Base-by-base conservation (phyloP, 306 rosid species). In the Dryas octopetala region DNA sequence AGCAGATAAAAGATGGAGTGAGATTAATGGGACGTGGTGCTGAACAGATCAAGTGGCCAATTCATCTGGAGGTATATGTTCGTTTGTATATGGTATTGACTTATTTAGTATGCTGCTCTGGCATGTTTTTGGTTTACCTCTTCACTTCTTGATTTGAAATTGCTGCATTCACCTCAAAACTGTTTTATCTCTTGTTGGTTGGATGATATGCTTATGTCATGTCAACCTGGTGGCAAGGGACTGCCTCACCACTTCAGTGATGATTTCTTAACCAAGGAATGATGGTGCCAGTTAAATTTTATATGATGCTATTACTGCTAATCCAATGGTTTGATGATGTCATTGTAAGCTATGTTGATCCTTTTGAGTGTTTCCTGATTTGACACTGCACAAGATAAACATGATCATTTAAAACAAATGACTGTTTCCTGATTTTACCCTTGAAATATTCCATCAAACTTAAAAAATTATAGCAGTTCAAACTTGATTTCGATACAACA, bases 21-120 rank as follows among this genome's bases (percentile, higher is more conserved):
- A 80, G 98, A 80, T 85, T 94, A 84, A 91, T 94, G 98, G 97
- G 97, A 13, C 98, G 98, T 43, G 96, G 98, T 66, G 88, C 97
- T 67, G 97, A 94, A 40, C 88, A 90, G 73, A 86, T 91, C 79
- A 78, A 87, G 78, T 94, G 98, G 98, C 97, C 97, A 47, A 91
- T 94, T 79, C 89, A 91, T 82, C 79, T 94, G 15, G 98, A 94
- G 98, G 98, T 94, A 78, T 70, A 51, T 67, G 69, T 44, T 84
- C 61, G 71, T 57, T 76, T 59, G 13, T 46, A 48, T 51, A 32
- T 50, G 15, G 77, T 74, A 17, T 41, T 57, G 19, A 62, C 72
- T 54, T 43, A 52, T 66, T 10, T 77, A n/a, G 62, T 70, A 52
- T 64, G 66, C 17, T 45, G 73, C 49, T 38, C 38, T 38, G 41